phyloP scores from a whole-genome alignment of 176 grass and related monocot genomes.

The Bolboschoenus planiculmis region DNA sequence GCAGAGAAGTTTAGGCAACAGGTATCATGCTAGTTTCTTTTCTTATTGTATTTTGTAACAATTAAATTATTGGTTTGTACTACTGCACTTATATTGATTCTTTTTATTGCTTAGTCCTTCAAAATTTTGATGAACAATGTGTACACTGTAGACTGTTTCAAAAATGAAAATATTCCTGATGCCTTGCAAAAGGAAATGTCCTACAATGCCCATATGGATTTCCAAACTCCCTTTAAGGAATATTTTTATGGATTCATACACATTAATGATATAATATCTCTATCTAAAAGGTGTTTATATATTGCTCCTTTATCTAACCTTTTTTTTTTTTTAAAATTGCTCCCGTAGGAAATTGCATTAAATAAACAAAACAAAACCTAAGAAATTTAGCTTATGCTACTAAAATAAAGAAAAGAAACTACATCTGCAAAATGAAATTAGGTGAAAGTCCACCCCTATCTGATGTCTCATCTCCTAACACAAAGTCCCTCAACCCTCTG shows the following conservation, averaged over 20 bases:
- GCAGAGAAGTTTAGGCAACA: conserved; percentile 87
- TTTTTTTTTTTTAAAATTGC: too few species aligned
- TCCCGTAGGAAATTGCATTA: too few species aligned
- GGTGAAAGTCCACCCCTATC: too few species aligned
- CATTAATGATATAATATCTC: neutral
- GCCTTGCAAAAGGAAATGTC: neutral
- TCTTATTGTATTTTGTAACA: neutral
- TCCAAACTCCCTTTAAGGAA: neutral
- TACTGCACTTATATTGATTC: neutral
- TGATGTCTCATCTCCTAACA: too few species aligned
- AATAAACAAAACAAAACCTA: too few species aligned
- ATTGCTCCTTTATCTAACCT: neutral
- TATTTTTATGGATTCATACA: conserved; percentile 4
- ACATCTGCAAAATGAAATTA: too few species aligned
- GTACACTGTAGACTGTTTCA: neutral
- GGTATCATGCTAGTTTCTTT: conserved; percentile 29
- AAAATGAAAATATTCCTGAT: neutral
- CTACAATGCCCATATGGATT: neutral
- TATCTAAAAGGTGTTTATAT: neutral
- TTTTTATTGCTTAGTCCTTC: neutral
- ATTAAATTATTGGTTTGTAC: neutral
- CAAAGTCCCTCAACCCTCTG: too few species aligned
- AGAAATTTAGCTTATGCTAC: too few species aligned
- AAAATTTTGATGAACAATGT: neutral
- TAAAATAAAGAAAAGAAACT: too few species aligned